phyloP scores from a whole-genome alignment of 2,329 filamentous ascomycete species.

The Biscogniauxia mediterranea region DNA sequence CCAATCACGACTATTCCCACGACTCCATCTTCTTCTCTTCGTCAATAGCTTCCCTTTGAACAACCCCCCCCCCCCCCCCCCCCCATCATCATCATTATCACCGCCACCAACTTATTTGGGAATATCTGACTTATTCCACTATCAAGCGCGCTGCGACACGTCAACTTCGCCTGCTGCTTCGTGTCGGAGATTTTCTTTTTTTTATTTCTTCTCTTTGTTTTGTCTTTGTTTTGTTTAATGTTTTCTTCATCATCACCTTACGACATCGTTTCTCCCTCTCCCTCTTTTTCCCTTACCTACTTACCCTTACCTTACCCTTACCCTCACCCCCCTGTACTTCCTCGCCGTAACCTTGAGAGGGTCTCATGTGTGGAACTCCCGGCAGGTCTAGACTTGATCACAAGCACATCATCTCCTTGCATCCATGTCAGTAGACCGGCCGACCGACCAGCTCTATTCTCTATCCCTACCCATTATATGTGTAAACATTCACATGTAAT shows the following conservation, averaged over 20 bases:
- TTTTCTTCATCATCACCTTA: background rate
- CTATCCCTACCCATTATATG: constrained; percentile 6
- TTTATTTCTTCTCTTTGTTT: background rate
- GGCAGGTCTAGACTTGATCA: constrained; percentile 15
- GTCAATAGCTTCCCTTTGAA: background rate
- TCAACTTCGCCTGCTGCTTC: background rate
- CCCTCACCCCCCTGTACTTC: too few species aligned
- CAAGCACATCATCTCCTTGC: constrained; percentile 8
- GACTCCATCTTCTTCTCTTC: constrained; percentile 18
- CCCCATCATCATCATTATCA: background rate
- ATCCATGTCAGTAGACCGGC: background rate
- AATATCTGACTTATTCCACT: background rate
- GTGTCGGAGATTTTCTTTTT: background rate
- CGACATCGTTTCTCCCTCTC: background rate
- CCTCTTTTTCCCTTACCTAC: too few species aligned
- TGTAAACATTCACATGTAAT: constrained; percentile 15
- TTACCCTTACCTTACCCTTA: too few species aligned
- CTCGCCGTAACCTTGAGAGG: too few species aligned
- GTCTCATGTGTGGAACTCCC: background rate
- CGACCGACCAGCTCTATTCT: too few species aligned
- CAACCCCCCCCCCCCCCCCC: constrained; percentile 1
- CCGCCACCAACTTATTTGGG: too few species aligned
- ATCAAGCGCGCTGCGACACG: background rate
- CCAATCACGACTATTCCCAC: constrained; percentile 34
- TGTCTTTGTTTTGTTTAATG: too few species aligned